A percentile compares a stretch with the other conserved stretches of the same genome.
Conservation (phyloP, 371 early-diverging fungal genomes). For the Catenaria anguillulae region DNA sequence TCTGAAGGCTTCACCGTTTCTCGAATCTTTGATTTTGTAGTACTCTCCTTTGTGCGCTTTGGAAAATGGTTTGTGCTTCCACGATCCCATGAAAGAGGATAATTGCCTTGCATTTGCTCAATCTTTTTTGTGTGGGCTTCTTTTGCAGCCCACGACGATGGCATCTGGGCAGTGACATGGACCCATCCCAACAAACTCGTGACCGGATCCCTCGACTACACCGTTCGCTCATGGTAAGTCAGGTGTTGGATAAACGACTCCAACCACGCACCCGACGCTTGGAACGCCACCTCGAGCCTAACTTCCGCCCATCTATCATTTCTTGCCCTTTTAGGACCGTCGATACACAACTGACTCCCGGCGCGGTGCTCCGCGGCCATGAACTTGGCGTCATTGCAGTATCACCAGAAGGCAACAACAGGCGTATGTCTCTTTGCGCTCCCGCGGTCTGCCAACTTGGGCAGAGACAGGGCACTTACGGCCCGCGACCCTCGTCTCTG, state of each 20-base stretch:
- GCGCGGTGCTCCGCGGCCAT: conserved; percentile 51
- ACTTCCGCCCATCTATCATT: background rate
- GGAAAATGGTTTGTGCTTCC: conserved; percentile 29
- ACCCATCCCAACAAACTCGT: conserved; percentile 43
- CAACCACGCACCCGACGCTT: no score
- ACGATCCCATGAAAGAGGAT: background rate
- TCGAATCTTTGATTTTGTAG: no score
- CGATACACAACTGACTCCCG: conserved; percentile 43
- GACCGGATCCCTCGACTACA: conserved; percentile 61
- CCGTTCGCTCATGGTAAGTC: conserved; percentile 57
- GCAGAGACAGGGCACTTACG: background rate
- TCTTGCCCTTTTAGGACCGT: background rate
- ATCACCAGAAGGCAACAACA: conserved; percentile 43
- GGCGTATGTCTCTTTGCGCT: conserved; percentile 41
- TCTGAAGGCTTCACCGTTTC: no score
- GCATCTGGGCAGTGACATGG: conserved; percentile 72
- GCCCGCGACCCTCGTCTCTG: background rate
- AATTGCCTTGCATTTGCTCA: background rate
- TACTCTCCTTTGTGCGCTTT: conserved; percentile 37
- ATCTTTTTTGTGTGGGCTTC: no score
- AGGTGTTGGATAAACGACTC: no score
- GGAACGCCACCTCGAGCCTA: background rate
- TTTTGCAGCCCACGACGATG: conserved; percentile 72
- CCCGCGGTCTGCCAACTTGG: no score
- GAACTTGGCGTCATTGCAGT: conserved; percentile 62